Base-by-base conservation (phyloP, 2,329 filamentous ascomycete genomes). In the Diaporthe vaccinii region DNA sequence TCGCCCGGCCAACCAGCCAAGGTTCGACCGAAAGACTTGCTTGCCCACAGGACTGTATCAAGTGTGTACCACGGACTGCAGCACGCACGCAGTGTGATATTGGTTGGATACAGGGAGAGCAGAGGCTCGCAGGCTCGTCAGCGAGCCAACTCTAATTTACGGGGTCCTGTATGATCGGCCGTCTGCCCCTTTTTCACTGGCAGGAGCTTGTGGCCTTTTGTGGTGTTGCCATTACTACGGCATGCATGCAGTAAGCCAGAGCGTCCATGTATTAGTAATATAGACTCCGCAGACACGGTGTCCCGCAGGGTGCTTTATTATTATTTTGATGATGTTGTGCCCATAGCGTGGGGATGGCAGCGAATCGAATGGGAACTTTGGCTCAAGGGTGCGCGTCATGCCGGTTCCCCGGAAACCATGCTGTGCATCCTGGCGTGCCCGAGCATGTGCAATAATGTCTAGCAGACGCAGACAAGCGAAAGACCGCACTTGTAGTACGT, bases 91-190 rank as follows among this genome's bases (percentile, higher is more conserved):
- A 46, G 41, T 25, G 31, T 51, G 17, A 20, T 49, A 17, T 31
- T 25, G 39, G 22, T 31, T 25, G 39, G 22, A 14, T 46, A 31
- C 10, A 34, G 12, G 46, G 6, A 41, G 25, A 65, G 22, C 12
- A 65, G 41, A 36, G 15, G n/a, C 65, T 41, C 46, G 34, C 49
- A 39, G 49, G 46, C 39, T 69, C 65, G 65, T 69, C 65, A 69
- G 25, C 65, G 22, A 53, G 31, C 65, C 65, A 69, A 69, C 65
- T 69, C 65, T 69, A 69, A 69, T 69, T 69, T 69, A 69, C 65
- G 65, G 65, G 65, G 65, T 69, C 65, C 65, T 39, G 65, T 69
- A 39, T 69, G 65, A 69, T 69, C 65, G 65, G 65, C 65, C 49
- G 5, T 28, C 34, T 34, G 25, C 46, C 65, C 65, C 65, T 41